Base-by-base conservation (phyloP, 1,139 yeast genomes). In the Taphrina wiesneri region DNA sequence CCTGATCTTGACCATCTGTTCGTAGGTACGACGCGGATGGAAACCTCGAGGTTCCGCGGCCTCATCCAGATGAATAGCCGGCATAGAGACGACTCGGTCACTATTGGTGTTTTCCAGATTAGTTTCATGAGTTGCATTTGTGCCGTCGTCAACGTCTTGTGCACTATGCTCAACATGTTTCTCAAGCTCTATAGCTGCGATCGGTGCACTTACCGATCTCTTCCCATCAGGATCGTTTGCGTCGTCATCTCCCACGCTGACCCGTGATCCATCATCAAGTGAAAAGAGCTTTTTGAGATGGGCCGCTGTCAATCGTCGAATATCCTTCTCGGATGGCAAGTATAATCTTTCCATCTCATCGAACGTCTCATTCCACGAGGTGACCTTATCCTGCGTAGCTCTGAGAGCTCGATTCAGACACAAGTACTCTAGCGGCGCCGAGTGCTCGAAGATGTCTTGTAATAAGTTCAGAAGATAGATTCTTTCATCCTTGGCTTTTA, bases 251-350 rank as follows among this genome's bases (percentile, higher is more conserved):
- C 39, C 41, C 9, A 56, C 21, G 45, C 45, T 56, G 43, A 26
- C 23, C 3, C 53, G 30, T 2, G 53, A 43, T 32, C 68, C 39
- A 34, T 70, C 70, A 41, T 67, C 51, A 54, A 83, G 90, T 71
- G 84, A 76, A 72, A 93, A 86, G 66, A 91, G 82, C 71, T 86
- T 89, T 68, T 86, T 85, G 73, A 95, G 79, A 74, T 93, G 99
- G 71, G 87, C 87, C 15, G 96, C 90, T 1, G 99, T 92, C 56
- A 93, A 88, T 69, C 91, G 82, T 7, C 96, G 87, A 70, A 95
- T 89, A 80, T 95, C 99, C 73, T 88, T 90, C 75, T 95, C 99
- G 17, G 96, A 86, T 0, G 98, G 98, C 68, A 93, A 82, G 73
- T 83, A 93, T 32, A 81, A 81, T 64, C 82, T 82, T 70, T 90